Evolutionary conservation across 768 basidiomycete species (phyloP), one percentile per base, ranked within the genome.

Genomic region (Phaeolepiota aurea): DNA sequence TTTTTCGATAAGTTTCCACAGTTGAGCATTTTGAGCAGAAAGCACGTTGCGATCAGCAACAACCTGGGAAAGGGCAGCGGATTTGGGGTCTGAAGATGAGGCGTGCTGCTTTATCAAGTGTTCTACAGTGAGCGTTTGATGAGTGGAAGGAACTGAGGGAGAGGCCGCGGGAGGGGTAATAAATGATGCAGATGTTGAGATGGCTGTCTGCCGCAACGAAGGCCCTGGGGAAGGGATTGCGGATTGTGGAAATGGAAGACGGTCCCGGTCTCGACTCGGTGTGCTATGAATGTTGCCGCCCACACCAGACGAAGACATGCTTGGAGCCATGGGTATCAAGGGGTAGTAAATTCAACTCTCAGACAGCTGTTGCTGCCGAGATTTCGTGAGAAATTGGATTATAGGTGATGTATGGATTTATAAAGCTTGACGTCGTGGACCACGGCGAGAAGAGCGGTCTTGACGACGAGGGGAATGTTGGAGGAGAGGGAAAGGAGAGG

Each of bases 1-100:
- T 58, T 91, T 93, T 71, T 93, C 89, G 55, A 94, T 82, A 47
- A 93, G 74, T 60, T 92, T 93, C 92, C 92, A 94, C 15, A 94
- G 77, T 63, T 93, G 89, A 12, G 80, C 65, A 57, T 94, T 94
- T 66, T 94, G 91, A 3, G 77, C 62, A 9, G 83, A 76, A 37
- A 92, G 76, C 30, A 66, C 61, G 54, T 93, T 94, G 48, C 91
- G 77, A 53, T 97, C 92, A 12, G 70, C 69, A 19, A 94, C 67
- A 5, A 80, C 77, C 43, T 79, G 75, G 18, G 90, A 87, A 20
- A 94, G 72, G 2, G 91, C 89, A 23, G 73, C 70, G n/a, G 62
- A 48, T 45, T 62, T 68, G 30, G 79, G 79, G 59, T 80, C 75
- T 35, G 69, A 57, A 1, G 74, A 62, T 15, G 58, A 52, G 4